These are phyloP conservation scores for Cadophora malorum DNA, from an alignment of 2,329 filamentous ascomycete species.

Conservation along the genomic window DNA sequence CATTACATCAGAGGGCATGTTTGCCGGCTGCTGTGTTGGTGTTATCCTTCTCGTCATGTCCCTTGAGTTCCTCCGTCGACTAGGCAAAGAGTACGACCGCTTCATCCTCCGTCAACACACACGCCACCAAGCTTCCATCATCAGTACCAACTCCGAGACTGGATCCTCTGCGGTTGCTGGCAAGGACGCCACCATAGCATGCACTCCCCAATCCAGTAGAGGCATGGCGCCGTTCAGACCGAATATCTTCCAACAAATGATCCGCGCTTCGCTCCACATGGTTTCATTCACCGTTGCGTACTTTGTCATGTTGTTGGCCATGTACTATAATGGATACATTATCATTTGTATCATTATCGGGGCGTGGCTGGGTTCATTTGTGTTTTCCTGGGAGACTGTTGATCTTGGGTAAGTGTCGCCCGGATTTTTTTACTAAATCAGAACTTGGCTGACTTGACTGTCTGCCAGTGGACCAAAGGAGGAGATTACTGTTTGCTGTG, in stretches of 20 bases:
- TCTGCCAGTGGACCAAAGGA: conserved; percentile 31
- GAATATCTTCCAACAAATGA: conserved; percentile 67
- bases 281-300: conserved; percentile 78
- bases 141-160: conserved; percentile 25
- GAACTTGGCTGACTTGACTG: not conserved
- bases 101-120: conserved; percentile 63
- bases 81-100: conserved; percentile 75
- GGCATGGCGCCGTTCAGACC: conserved; percentile 55
- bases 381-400: conserved; percentile 74
- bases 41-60: conserved; percentile 74
- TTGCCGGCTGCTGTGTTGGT: conserved; percentile 81
- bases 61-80: conserved; percentile 75
- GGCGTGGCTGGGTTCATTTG: conserved; percentile 72
- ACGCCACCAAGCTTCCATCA: conserved; percentile 43
- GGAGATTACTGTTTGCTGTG: conserved; percentile 39
- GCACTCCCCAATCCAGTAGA: not conserved
- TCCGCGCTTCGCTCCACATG: conserved; percentile 72
- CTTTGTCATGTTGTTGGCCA: conserved; percentile 75
- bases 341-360: conserved; percentile 84
- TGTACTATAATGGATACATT: conserved; percentile 74
- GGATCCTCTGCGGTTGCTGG: not conserved
- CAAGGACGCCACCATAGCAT: not conserved
- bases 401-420: conserved; percentile 36
- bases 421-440: not conserved
- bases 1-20: conserved; percentile 72